Conservation (phyloP, 169 alveolate genomes). For the Plasmodium berghei region DNA sequence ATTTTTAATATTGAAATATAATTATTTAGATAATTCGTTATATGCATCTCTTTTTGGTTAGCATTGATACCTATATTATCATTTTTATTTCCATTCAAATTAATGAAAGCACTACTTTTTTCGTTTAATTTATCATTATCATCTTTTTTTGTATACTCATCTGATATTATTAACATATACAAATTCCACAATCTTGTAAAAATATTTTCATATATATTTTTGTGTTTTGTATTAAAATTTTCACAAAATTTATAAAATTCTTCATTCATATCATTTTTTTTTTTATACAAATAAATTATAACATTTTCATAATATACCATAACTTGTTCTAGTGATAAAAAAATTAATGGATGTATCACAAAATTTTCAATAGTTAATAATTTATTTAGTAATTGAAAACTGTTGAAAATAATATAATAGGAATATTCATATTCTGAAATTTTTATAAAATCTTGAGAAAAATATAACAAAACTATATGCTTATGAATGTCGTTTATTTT, state of each 20-base stretch:
- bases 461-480: conserved; percentile 47
- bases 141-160: conserved; percentile 34
- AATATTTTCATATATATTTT: conserved; percentile 14
- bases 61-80: neutral
- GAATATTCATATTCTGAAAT: conserved; percentile 43
- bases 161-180: conserved; percentile 62
- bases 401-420: conserved; percentile 52
- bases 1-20: conserved; percentile 21
- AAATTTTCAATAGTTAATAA: conserved; percentile 62
- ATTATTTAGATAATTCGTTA: neutral
- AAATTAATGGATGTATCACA: conserved; percentile 53
- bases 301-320: conserved; percentile 55
- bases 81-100: neutral
- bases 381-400: conserved; percentile 48
- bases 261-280: conserved; percentile 31
- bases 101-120: conserved; percentile 1
- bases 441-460: conserved; percentile 59
- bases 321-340: conserved; percentile 38
- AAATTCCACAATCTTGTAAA: conserved; percentile 56
- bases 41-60: neutral
- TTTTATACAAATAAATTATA: conserved; percentile 60
- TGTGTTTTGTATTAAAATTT: conserved; percentile 55
- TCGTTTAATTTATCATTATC: too few relatives aligned
- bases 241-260: conserved; percentile 63
- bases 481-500: conserved; percentile 25